Evolutionary conservation across 495 filamentous ascomycete species (phyloP).

Genomic region (Hypoxylon lienhwacheense): DNA sequence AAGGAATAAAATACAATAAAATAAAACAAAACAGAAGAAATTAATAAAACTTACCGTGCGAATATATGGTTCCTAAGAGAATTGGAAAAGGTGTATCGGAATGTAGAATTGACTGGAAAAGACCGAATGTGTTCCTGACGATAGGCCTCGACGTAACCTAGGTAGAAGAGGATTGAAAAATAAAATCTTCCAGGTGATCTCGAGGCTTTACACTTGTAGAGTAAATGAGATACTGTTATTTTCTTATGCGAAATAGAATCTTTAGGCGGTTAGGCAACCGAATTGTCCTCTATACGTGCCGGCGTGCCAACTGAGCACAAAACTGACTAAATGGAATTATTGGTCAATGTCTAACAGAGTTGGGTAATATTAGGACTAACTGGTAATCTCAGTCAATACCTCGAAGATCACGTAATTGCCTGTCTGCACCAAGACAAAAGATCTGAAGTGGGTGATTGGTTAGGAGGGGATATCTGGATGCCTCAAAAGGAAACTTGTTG

Average conservation of each 20-base stretch:
- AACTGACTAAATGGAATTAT: not conserved
- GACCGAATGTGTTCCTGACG: not conserved
- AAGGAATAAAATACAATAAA: not conserved
- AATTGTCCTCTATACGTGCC: not conserved
- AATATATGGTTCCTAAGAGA: conserved; percentile 6
- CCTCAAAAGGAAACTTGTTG: conserved; percentile 13
- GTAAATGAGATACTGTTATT: conserved; percentile 1
- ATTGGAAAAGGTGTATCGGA: not conserved
- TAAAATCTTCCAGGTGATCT: not conserved
- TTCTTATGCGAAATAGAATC: not conserved
- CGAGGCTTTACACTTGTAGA: not conserved
- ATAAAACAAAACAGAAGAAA: not conserved
- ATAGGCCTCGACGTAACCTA: not conserved
- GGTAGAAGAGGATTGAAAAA: not conserved
- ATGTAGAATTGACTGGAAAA: not conserved
- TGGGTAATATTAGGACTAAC: not conserved
- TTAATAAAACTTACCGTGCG: not conserved
- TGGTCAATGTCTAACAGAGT: not conserved
- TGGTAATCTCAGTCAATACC: not conserved
- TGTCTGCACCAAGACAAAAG: conserved; percentile 8
- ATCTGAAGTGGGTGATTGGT: not conserved
- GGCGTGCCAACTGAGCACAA: conserved; percentile 7
- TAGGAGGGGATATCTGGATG: conserved; percentile 4
- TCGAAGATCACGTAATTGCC: conserved; percentile 5
- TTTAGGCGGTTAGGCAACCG: not conserved